Evolutionary conservation across 1,284 basidiomycete genomes (phyloP), one percentile per base, ranked within the genome.

Genomic region (Sporisorium scitamineum): DNA sequence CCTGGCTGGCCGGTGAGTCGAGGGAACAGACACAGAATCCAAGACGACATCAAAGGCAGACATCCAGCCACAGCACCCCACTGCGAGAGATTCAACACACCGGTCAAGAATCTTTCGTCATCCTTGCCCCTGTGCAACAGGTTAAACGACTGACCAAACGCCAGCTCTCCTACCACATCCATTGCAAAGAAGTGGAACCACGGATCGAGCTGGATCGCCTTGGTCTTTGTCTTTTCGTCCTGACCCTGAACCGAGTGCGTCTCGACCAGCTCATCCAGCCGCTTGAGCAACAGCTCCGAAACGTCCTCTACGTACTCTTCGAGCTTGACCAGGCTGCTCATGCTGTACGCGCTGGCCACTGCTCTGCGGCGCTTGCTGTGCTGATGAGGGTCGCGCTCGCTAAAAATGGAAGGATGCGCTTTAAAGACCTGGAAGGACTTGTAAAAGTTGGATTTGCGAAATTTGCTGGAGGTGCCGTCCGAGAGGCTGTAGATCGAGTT

Each of bases 181-280:
- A 80, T 80, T 24, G 79, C 79, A 56, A 80, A 81, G 58, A 56
- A 82, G 53, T 77, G 75, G 54, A 80, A 73, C 70, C 78, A 76
- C 5, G 71, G 65, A 48, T 76, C 73, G 20, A 82, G 39, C 37
- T 68, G 52, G n/a, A 79, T 64, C 11, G 76, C 42, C 37, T 54
- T 61, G 1, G 61, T 64, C 61, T 55, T 70, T 3, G 44, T 48
- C 29, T 56, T 55, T 4, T 62, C 61, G 10, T 42, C 58, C n/a
- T 61, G 16, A 9, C 24, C 34, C 10, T 31, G 24, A 0, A 10
- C 61, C 14, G 67, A 22, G 8, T 75, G 50, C 5, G 63, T 63
- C 55, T 75, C 72, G 16, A 68, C 67, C 24, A 75, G 53, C 60
- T 70, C 61, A 20, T 75, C 75, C 1, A 77, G 52, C 10, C 71